Evolutionary conservation across 371 early-diverging fungal genomes (phyloP).

Genomic region (Zychaea mexicana): DNA sequence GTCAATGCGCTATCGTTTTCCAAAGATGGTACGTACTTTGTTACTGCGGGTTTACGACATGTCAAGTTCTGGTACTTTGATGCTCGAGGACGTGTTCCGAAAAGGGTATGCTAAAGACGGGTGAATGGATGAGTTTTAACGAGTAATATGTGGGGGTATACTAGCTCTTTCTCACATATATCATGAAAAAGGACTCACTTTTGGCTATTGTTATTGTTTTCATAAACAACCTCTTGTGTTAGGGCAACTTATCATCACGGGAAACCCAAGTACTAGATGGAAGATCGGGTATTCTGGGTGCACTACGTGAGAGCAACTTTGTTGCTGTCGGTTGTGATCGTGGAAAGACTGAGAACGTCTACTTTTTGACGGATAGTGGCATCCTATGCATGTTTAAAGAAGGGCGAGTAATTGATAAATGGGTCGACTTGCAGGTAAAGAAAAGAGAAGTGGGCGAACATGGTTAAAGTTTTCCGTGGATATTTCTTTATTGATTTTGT

Average conservation of each 20-base stretch:
- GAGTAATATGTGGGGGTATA: too few species aligned
- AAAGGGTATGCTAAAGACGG: constrained; percentile 29
- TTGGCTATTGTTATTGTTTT: too few species aligned
- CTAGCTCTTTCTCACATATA: background rate
- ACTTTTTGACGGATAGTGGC: constrained; percentile 72
- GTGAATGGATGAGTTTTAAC: background rate
- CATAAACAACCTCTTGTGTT: background rate
- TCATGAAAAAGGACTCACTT: background rate
- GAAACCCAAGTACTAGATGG: constrained; percentile 75
- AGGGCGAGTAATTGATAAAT: constrained; percentile 71
- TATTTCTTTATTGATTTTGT: too few species aligned
- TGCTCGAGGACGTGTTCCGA: constrained; percentile 41
- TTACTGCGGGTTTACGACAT: constrained; percentile 81
- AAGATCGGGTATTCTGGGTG: constrained; percentile 66
- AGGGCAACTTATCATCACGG: constrained; percentile 36
- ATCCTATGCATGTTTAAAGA: constrained; percentile 71
- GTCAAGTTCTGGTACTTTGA: constrained; percentile 85
- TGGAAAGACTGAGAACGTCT: constrained; percentile 52
- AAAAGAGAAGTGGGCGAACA: too few species aligned
- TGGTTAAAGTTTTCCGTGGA: too few species aligned
- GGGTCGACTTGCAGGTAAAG: constrained; percentile 82
- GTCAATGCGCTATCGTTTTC: constrained; percentile 71
- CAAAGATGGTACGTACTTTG: constrained; percentile 69
- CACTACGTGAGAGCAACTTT: constrained; percentile 72
- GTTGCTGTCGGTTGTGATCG: constrained; percentile 66